Evolutionary conservation across 2,329 filamentous ascomycete species (phyloP), one percentile per base, ranked within the genome.

Genomic region (Microsporum canis): DNA sequence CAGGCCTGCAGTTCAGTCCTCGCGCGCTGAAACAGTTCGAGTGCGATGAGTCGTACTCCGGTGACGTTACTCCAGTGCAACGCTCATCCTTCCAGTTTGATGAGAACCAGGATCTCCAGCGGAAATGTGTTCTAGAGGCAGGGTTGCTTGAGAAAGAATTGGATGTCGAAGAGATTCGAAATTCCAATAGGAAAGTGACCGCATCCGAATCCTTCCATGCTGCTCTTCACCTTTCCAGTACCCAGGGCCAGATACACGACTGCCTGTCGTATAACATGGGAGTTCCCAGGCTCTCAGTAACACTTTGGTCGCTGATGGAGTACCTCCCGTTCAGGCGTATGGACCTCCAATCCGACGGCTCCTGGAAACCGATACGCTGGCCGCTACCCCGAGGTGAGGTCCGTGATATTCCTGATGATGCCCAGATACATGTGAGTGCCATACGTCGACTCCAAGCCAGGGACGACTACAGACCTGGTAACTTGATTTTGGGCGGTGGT

Each of bases 351-450:
- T 63, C 77, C 0, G 86, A 91, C 64, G 88, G 88, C 0, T 84
- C 83, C 0, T 94, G 89, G 89, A 86, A 84, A 71, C 86, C 88
- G 0, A 92, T 94, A 65, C 79, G 84, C 6, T 92, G 88, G 87
- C 89, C 89, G 0, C 75, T 92, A 2, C 89, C 89, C 0, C 82
- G 85, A 34, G 89, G 89, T 7, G 88, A 92, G 72, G 84, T 87
- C 0, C 82, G 89, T 14, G 89, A 94, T 68, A 85, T 94, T 1
- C 89, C 89, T 0, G 73, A 82, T 6, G 78, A 86, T 60, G 88
- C 85, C 0, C 78, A 84, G 27, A 82, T 94, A 1, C 89, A 94
- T 67, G 82, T 84, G 47, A 88, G 85, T 27, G 89, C 89, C 0
- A 84, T 94, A 61, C 82, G 83, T 17, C 81, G 89, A 5, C 87